Evolutionary conservation across 768 basidiomycete species (phyloP).

Genomic region (Sarcomyxa edulis): DNA sequence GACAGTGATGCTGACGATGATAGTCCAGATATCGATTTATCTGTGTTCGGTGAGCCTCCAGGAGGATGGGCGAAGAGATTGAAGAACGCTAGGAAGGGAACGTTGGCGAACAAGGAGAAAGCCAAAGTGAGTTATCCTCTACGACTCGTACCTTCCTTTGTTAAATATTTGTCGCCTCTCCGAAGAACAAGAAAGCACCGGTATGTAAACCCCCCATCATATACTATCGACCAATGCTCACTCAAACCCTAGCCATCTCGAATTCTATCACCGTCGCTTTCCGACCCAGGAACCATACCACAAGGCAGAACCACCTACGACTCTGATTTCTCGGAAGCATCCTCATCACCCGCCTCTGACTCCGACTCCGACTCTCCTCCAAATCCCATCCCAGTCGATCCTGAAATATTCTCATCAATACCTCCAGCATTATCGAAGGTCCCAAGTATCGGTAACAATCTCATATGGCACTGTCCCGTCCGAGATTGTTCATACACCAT

Average conservation of each 20-base stretch:
- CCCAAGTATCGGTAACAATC: conserved; percentile 35
- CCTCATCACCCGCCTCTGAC: conserved; percentile 37
- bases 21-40: conserved; percentile 1
- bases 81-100: background rate
- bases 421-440: conserved; percentile 28
- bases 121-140: background rate
- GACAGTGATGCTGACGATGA: conserved; percentile 7
- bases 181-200: too few relatives aligned
- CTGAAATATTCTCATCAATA: conserved; percentile 19
- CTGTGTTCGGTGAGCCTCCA: too few relatives aligned
- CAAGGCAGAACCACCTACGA: conserved; percentile 32
- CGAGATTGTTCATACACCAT: conserved; percentile 36
- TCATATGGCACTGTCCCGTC: conserved; percentile 50
- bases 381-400: conserved; percentile 10
- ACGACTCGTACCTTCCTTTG: background rate
- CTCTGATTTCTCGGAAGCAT: conserved; percentile 53
- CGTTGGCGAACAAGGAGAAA: background rate
- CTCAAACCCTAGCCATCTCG: too few relatives aligned
- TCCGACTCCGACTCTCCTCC: conserved; percentile 21
- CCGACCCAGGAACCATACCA: background rate
- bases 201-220: too few relatives aligned
- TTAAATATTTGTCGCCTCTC: background rate
- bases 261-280: too few relatives aligned
- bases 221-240: too few relatives aligned
- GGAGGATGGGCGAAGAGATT: too few relatives aligned